Conservation (phyloP, 345 rosid species). For the Carallia pectinifolia region DNA sequence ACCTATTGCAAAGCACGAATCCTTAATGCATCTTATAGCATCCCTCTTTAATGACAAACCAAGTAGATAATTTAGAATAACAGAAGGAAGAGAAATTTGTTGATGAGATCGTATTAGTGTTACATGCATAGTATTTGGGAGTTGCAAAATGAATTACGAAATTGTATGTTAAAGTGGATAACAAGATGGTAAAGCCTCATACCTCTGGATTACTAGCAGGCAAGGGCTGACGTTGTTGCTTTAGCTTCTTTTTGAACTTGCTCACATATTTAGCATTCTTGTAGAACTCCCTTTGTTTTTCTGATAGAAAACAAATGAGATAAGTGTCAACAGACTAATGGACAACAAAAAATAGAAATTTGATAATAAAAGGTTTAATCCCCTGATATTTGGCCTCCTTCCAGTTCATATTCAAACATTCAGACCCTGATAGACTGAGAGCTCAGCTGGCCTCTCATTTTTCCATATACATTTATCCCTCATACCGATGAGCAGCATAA, state of each 20-base stretch:
- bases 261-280: slow-evolving; percentile 75
- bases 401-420: neutral
- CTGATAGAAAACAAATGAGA: slow-evolving; percentile 34
- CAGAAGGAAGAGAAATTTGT: neutral
- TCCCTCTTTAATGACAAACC: no score
- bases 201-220: slow-evolving; percentile 31
- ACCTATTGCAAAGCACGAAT: no score
- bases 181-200: neutral
- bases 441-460: no score
- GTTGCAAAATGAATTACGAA: neutral
- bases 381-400: neutral
- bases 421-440: neutral
- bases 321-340: neutral
- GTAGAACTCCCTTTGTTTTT: slow-evolving; percentile 70
- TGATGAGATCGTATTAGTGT: neutral
- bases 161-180: neutral
- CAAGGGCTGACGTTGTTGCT: slow-evolving; percentile 39
- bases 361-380: neutral
- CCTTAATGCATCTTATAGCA: no score
- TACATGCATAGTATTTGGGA: neutral
- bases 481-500: neutral
- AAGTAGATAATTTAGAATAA: no score
- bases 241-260: slow-evolving; percentile 57
- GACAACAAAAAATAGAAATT: neutral
- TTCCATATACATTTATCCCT: neutral